phyloP scores from a whole-genome alignment of 108 stramenopile species.

The Skeletonema costatum region DNA sequence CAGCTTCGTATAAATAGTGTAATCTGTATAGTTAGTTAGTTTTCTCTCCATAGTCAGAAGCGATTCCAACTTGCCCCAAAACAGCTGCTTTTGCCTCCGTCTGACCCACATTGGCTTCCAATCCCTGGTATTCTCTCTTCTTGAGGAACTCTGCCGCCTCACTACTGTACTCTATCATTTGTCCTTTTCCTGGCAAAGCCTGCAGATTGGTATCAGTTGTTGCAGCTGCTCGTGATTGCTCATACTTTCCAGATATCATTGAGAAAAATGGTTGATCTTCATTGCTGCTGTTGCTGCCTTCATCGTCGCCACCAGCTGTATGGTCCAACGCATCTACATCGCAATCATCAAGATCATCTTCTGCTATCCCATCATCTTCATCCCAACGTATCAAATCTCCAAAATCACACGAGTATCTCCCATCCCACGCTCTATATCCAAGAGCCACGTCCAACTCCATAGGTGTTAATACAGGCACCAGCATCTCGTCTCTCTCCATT shows the following conservation, averaged over 20 bases:
- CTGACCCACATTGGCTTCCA: slow-evolving; percentile 71
- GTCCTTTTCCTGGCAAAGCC: slow-evolving; percentile 70
- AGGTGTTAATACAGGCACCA: slow-evolving; percentile 89
- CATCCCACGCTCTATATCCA: slow-evolving; percentile 86
- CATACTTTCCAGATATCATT: slow-evolving; percentile 76
- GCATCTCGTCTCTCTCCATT: slow-evolving; percentile 67
- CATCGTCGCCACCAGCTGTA: slow-evolving; percentile 8
- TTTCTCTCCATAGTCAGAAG: slow-evolving; percentile 70
- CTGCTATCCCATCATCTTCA: slow-evolving; percentile 21
- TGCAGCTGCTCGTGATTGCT: slow-evolving; percentile 28
- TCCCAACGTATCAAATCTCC: slow-evolving; percentile 66
- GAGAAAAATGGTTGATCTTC: slow-evolving; percentile 88
- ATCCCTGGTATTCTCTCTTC: slow-evolving; percentile 82
- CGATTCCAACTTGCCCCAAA: slow-evolving; percentile 78
- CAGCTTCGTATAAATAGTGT: background rate
- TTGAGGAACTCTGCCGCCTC: slow-evolving; percentile 85
- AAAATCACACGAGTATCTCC: slow-evolving; percentile 77
- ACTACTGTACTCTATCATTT: slow-evolving; percentile 73
- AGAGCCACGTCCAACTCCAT: slow-evolving; percentile 93
- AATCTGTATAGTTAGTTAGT: background rate
- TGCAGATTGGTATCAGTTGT: slow-evolving; percentile 41
- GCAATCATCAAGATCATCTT: slow-evolving; percentile 2
- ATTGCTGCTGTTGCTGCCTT: slow-evolving; percentile 23
- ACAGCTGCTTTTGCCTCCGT: slow-evolving; percentile 73
- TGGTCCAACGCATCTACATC: background rate